These are phyloP conservation scores for Solanum rostratum DNA, from an alignment of 257 asterid genomes.

Conservation along the genomic window DNA sequence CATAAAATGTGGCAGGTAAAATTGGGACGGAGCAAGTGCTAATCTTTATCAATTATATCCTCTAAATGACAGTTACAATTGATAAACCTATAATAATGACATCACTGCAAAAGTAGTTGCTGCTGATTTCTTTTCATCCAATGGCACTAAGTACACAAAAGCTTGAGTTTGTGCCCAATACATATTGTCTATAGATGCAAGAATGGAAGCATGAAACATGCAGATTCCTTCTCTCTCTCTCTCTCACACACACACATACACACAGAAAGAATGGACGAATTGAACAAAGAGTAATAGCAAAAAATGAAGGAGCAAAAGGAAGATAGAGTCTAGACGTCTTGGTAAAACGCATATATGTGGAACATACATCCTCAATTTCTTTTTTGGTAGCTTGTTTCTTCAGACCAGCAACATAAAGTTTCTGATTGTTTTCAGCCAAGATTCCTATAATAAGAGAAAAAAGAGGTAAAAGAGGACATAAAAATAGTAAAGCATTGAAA, in stretches of 20 bases:
- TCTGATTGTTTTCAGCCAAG: constrained; percentile 31
- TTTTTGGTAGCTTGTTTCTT: constrained; percentile 50
- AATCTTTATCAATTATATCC: not conserved
- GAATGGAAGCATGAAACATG: not conserved
- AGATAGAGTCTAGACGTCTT: not conserved
- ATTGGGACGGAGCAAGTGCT: not conserved
- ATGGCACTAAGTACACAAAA: not conserved
- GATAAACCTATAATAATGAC: not conserved
- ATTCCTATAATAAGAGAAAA: constrained; percentile 33
- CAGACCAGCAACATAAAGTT: constrained; percentile 74
- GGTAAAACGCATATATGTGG: not conserved
- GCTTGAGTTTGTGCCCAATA: not conserved
- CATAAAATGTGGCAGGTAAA: not conserved
- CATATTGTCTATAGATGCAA: not conserved
- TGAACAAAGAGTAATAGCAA: not conserved
- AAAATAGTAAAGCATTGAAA: not conserved
- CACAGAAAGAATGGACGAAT: not conserved
- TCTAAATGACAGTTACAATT: not conserved
- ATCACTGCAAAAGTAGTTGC: not conserved
- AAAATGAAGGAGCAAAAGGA: not conserved
- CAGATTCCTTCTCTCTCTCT: not conserved
- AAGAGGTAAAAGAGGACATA: constrained; percentile 8
- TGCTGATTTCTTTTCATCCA: not conserved
- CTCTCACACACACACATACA: no score
- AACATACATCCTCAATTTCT: constrained; percentile 75